These are phyloP conservation scores for Misopates orontium DNA, from an alignment of 257 asterid species.

Conservation along the genomic window DNA sequence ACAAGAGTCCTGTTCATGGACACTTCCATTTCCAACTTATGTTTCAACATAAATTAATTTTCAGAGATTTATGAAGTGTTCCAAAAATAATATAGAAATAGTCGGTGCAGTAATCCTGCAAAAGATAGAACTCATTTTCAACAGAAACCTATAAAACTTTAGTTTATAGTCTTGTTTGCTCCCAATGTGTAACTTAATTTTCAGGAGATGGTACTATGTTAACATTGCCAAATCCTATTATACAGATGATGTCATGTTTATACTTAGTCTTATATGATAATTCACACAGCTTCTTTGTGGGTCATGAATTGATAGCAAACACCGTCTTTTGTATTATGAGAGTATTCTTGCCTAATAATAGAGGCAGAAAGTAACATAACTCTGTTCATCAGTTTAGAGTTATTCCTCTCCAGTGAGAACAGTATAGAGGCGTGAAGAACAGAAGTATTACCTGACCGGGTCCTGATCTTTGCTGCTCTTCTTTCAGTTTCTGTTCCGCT, in stretches of 20 bases:
- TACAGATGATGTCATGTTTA: background rate
- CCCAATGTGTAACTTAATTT: background rate
- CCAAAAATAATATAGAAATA: no score
- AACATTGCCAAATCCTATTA: conserved; percentile 7
- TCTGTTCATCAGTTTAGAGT: background rate
- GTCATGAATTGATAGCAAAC: background rate
- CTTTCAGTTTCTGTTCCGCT: conserved; percentile 68
- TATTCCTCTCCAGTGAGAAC: background rate
- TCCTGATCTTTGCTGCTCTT: conserved; percentile 53
- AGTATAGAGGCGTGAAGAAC: conserved; percentile 13
- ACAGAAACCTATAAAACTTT: no score
- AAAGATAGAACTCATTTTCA: no score
- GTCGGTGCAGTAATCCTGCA: no score
- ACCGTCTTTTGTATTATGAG: background rate
- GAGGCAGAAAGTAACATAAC: background rate
- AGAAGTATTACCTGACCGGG: conserved; percentile 51
- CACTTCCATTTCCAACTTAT: background rate
- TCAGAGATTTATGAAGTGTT: no score
- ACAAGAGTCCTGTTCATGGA: background rate
- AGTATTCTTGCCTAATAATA: background rate
- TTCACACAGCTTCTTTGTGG: background rate
- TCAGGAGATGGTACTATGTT: background rate
- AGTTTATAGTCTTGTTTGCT: no score
- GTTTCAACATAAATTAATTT: no score
- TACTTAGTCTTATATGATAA: background rate